Percentiles rank a stretch among this genome's conserved stretches.
Evolutionary conservation across 1,284 basidiomycete genomes (phyloP).

Genomic region (Phlebopus sp.): DNA sequence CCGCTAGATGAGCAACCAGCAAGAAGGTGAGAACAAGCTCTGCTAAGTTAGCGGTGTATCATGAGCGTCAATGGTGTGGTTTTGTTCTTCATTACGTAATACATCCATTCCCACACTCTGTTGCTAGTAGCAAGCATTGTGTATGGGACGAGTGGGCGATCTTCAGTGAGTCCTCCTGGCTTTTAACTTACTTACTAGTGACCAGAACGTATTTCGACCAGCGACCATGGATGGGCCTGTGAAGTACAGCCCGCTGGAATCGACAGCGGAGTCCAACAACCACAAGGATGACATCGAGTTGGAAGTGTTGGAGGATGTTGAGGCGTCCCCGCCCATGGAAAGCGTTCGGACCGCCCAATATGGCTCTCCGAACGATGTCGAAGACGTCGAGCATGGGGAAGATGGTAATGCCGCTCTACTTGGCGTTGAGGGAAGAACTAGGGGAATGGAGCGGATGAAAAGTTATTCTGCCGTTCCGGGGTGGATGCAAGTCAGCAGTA

Average conservation of each 20-base stretch:
- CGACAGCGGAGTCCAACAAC: background rate
- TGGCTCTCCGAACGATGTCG: constrained; percentile 13
- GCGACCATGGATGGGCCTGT: constrained; percentile 11
- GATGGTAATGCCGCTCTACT: constrained; percentile 36
- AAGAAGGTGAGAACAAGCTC: constrained; percentile 23
- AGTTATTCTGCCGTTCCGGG: constrained; percentile 6
- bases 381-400: constrained; percentile 29
- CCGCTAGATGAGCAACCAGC: constrained; percentile 15
- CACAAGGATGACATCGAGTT: constrained; percentile 39
- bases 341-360: constrained; percentile 8
- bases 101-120: constrained; percentile 26
- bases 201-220: background rate
- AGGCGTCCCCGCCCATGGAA: constrained; percentile 29
- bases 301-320: constrained; percentile 28
- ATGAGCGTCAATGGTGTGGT: constrained; percentile 26
- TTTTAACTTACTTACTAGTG: background rate
- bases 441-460: constrained; percentile 23
- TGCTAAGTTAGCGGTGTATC: constrained; percentile 25
- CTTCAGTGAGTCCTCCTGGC: background rate
- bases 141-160: background rate
- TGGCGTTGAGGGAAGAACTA: constrained; percentile 23
- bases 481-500: constrained; percentile 56
- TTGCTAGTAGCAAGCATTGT: constrained; percentile 7
- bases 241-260: constrained; percentile 7
- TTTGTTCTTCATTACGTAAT: constrained; percentile 32